Conservation (phyloP, 495 filamentous ascomycete species). For the Penicillium cataractarum region DNA sequence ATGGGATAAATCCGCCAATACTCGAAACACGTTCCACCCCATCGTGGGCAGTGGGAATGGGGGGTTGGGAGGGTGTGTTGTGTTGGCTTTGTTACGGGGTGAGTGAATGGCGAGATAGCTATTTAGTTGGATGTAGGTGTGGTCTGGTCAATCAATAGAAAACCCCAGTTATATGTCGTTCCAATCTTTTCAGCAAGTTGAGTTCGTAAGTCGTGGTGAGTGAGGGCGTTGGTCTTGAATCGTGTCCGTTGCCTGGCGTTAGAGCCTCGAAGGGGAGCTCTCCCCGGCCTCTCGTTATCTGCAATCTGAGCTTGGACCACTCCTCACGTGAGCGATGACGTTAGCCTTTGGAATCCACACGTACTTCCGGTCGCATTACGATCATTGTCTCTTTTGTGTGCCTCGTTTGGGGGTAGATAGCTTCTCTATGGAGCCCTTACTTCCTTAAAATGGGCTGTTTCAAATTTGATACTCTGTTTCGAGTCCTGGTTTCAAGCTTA, state of each 20-base stretch:
- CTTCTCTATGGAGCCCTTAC: background rate
- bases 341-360: constrained; percentile 5
- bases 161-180: background rate
- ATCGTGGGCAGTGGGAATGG: constrained; percentile 22
- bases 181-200: background rate
- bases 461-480: background rate
- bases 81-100: constrained; percentile 9
- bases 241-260: background rate
- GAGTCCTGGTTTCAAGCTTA: background rate
- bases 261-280: constrained; percentile 15
- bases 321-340: constrained; percentile 35
- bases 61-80: background rate
- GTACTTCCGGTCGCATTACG: background rate
- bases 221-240: background rate
- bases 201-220: background rate
- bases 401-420: background rate
- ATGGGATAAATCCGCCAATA: constrained; percentile 82
- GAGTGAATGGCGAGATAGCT: background rate
- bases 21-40: constrained; percentile 70
- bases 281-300: constrained; percentile 15
- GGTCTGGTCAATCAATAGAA: background rate
- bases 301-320: constrained; percentile 22
- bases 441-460: background rate
- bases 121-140: background rate
- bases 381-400: background rate